Conservation (phyloP, 768 basidiomycete genomes). For the Collybia sp. region DNA sequence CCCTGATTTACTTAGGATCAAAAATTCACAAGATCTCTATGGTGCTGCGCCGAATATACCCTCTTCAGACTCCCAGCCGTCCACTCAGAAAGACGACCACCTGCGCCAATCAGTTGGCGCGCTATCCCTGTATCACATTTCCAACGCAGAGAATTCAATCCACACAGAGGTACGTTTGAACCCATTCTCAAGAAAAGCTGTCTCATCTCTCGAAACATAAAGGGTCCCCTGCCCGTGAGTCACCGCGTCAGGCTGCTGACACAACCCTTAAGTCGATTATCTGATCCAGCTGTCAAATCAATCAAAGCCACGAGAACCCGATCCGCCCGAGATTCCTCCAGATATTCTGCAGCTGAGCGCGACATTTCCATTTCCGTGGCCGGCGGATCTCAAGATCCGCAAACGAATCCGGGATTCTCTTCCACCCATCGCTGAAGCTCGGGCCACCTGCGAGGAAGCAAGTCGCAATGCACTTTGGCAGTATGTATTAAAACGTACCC, state of each 20-base stretch:
- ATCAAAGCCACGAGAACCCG: slow-evolving; percentile 5
- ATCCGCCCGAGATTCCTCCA: slow-evolving; percentile 35
- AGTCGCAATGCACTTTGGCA: slow-evolving; percentile 70
- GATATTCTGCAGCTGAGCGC: slow-evolving; percentile 57
- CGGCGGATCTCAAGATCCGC: slow-evolving; percentile 57
- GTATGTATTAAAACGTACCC: slow-evolving; percentile 34
- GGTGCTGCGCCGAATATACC: slow-evolving; percentile 17
- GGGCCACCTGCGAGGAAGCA: slow-evolving; percentile 57
- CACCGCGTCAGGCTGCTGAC: too few relatives aligned
- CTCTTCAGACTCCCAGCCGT: slow-evolving; percentile 1
- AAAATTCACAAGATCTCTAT: slow-evolving; percentile 66
- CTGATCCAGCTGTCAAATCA: not conserved
- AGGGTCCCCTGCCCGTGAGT: too few relatives aligned
- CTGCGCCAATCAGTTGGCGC: slow-evolving; percentile 17
- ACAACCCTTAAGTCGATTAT: not conserved
- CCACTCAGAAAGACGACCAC: slow-evolving; percentile 5
- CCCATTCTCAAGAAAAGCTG: too few relatives aligned
- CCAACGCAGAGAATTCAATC: slow-evolving; percentile 17
- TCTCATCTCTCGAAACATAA: too few relatives aligned
- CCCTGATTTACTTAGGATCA: slow-evolving; percentile 57
- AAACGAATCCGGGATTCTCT: slow-evolving; percentile 60
- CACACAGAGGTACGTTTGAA: slow-evolving; percentile 1
- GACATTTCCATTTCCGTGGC: slow-evolving; percentile 69
- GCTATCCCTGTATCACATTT: slow-evolving; percentile 17
- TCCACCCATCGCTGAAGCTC: slow-evolving; percentile 54